Evolutionary conservation across 202 grass and related monocot genomes (phyloP).

Genomic region (Cymbopogon flexuosus): DNA sequence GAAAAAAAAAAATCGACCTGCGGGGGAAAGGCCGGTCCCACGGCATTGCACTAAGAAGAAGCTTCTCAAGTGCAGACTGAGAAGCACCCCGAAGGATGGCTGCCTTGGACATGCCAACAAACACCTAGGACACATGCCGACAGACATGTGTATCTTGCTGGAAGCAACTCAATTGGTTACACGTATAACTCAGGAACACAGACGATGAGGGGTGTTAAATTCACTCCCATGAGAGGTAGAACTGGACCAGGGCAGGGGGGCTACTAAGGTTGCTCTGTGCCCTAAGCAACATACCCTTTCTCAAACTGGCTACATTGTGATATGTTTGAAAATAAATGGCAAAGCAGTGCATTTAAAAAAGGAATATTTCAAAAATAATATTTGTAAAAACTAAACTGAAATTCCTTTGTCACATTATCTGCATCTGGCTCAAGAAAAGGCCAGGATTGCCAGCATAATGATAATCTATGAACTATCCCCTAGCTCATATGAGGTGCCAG

Average conservation of each 20-base stretch:
- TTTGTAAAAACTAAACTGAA: background rate
- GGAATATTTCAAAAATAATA: background rate
- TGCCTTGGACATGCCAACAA: background rate
- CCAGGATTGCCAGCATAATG: background rate
- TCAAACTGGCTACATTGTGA: background rate
- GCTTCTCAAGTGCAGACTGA: background rate
- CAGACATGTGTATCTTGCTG: background rate
- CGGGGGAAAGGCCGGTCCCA: background rate
- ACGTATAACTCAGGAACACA: background rate
- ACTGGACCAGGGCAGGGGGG: background rate
- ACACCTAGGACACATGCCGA: background rate
- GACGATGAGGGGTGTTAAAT: background rate
- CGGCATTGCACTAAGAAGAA: background rate
- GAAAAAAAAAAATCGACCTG: background rate
- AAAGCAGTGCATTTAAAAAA: background rate
- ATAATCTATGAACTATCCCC: conserved; percentile 24
- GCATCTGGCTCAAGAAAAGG: conserved; percentile 22
- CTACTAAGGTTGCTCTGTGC: background rate
- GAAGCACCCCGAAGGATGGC: background rate
- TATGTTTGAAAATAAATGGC: background rate
- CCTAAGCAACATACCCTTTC: background rate
- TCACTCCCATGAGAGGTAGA: background rate
- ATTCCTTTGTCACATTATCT: conserved; percentile 9
- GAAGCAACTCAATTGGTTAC: background rate
- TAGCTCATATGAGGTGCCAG: conserved; percentile 14